A percentile compares a stretch with the other conserved stretches of the same genome.
phyloP scores from a whole-genome alignment of 2,329 filamentous ascomycete genomes.

The Nakataea oryzae region DNA sequence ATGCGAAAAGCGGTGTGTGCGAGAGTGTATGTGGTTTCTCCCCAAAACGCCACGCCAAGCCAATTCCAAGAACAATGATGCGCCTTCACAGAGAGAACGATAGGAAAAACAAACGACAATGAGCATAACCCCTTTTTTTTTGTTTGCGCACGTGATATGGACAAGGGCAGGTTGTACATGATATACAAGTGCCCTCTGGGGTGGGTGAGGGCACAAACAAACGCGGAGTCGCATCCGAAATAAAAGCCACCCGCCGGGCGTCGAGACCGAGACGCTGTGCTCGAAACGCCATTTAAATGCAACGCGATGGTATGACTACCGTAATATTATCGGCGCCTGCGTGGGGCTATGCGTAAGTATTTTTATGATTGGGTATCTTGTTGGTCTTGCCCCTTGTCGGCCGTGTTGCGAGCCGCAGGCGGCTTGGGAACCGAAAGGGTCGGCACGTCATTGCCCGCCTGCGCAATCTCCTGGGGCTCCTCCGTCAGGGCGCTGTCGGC shows the following conservation, averaged over 20 bases:
- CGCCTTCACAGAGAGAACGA: background rate
- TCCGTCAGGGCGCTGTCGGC: slow-evolving; percentile 17
- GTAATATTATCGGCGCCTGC: background rate
- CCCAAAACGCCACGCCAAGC: background rate
- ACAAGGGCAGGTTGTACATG: background rate
- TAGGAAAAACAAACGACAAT: background rate
- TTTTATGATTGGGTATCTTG: no score
- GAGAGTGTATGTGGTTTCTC: background rate
- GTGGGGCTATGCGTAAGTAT: background rate
- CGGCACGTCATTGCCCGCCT: slow-evolving; percentile 14
- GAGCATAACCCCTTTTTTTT: background rate
- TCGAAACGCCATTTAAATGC: background rate
- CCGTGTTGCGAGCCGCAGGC: background rate
- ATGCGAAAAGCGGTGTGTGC: background rate
- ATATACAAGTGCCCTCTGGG: background rate
- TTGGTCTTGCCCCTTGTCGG: background rate
- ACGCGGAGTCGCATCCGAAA: background rate
- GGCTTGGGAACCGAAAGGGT: slow-evolving; percentile 7
- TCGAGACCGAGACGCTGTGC: background rate
- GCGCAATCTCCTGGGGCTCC: slow-evolving; percentile 22
- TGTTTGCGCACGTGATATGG: background rate
- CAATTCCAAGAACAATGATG: background rate
- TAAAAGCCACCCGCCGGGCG: background rate
- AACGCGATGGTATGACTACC: background rate
- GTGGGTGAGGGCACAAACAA: background rate